Evolutionary conservation across 345 rosid genomes (phyloP), one percentile per base, ranked within the genome.

Genomic region (Pistacia integerrima): DNA sequence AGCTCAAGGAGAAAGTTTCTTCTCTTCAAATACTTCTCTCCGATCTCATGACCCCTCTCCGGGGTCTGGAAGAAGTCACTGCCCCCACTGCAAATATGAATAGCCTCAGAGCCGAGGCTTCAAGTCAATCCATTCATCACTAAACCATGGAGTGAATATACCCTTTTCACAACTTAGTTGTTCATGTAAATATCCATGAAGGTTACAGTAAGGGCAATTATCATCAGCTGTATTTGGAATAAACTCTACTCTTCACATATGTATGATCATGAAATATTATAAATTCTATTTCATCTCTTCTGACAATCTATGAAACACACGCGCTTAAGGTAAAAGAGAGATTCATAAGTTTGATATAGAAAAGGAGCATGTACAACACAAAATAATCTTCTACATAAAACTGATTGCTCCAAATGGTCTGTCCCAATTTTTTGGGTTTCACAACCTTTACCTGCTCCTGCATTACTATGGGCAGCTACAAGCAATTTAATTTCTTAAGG

Each of bases 1-100:
- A 85, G 70, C 89, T 94, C 36, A 88, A 85, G 73, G 97, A 93
- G 76, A 92, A 80, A 77, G 86, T 88, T 55, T 76, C 90, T 67
- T 86, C 91, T 30, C 88, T 94, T 73, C 95, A 94, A 14, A 61
- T 83, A 55, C 69, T 89, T 3, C 82, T 90, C 75, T 74, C 88
- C 1, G 88, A 88, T 78, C 74, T 90, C 69, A 41, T 92, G 33
- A 7, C 86, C 41, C 90, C 98, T 38, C 35, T 71, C 67, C 86
- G 84, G 70, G 82, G 78, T 64, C 17, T 55, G 30, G 91, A 89
- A 2, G 83, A 74, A 18, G 73, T 69, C 62, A 71, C 63, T 30
- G 69, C 80, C 44, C 44, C 44, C 57, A 52, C 57, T 52, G 57
- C 57, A 66, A 68, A 64, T 52, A 36, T 25, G 55, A 82, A 72